Evolutionary conservation across 805 yeast genomes (phyloP).

Genomic region (Millerozyma acaciae): DNA sequence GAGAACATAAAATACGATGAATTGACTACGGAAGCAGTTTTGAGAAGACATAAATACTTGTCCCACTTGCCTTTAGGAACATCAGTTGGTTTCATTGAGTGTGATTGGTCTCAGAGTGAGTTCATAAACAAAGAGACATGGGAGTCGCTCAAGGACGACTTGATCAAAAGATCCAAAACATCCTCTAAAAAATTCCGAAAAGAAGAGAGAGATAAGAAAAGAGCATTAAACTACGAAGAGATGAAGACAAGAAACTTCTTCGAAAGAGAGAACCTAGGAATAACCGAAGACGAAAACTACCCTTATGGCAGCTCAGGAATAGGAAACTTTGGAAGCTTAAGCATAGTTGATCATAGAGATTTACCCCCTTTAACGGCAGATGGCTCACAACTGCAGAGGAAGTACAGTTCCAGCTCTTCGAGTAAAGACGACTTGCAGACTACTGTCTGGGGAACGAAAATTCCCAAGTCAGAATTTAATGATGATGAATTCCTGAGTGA

Average conservation of each 20-base stretch:
- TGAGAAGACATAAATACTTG: slow-evolving; percentile 65
- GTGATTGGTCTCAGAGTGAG: slow-evolving; percentile 63
- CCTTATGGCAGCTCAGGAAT: slow-evolving; percentile 8
- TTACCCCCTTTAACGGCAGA: slow-evolving; percentile 26
- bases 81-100: slow-evolving; percentile 75
- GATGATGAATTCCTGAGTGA: slow-evolving; percentile 24
- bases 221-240: slow-evolving; percentile 58
- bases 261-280: slow-evolving; percentile 52
- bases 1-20: slow-evolving; percentile 70
- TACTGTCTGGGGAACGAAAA: slow-evolving; percentile 77
- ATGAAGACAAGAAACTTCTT: slow-evolving; percentile 55
- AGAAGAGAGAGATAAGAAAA: slow-evolving; percentile 58
- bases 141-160: slow-evolving; percentile 49
- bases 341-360: slow-evolving; percentile 37
- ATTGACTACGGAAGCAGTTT: slow-evolving; percentile 54
- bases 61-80: slow-evolving; percentile 84
- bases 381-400: slow-evolving; percentile 2
- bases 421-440: slow-evolving; percentile 31
- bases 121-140: slow-evolving; percentile 29
- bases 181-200: slow-evolving; percentile 45
- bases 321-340: slow-evolving; percentile 28
- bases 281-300: slow-evolving; percentile 13
- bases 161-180: slow-evolving; percentile 52
- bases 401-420: slow-evolving; percentile 7
- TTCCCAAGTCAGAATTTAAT: slow-evolving; percentile 34